phyloP scores from a whole-genome alignment of 2,329 filamentous ascomycete genomes.

The Fusarium sp. region DNA sequence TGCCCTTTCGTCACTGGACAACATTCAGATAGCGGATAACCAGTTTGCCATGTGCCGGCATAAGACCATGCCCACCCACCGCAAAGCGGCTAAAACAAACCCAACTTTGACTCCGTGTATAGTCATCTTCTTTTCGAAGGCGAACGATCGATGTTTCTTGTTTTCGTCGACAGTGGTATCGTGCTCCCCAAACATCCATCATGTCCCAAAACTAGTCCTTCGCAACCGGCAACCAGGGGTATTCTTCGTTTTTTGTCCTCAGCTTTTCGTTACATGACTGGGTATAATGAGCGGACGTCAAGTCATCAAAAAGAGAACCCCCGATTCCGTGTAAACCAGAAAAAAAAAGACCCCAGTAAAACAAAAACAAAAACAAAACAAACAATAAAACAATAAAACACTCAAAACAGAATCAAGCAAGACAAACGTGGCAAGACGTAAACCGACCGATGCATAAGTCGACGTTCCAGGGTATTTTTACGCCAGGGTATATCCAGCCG shows the following conservation, averaged over 20 bases:
- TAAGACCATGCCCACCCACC: constrained; percentile 27
- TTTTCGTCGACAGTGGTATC: constrained; percentile 42
- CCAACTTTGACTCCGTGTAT: constrained; percentile 40
- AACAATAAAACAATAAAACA: constrained; percentile 25
- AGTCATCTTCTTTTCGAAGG: constrained; percentile 28
- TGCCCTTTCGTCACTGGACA: background rate
- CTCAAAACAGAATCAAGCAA: constrained; percentile 32
- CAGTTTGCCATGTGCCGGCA: constrained; percentile 19
- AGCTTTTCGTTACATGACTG: constrained; percentile 46
- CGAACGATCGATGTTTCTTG: constrained; percentile 35
- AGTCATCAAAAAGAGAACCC: constrained; percentile 49
- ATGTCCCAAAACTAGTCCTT: constrained; percentile 39
- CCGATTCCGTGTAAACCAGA: constrained; percentile 41
- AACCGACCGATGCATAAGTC: constrained; percentile 59
- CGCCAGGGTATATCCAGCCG: constrained; percentile 74
- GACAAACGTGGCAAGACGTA: constrained; percentile 48
- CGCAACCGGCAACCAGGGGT: constrained; percentile 45
- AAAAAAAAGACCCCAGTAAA: constrained; percentile 26
- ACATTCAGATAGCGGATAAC: constrained; percentile 20
- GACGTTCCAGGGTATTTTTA: constrained; percentile 63
- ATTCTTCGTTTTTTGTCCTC: constrained; percentile 48
- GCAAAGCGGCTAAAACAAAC: constrained; percentile 31
- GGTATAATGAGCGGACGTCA: constrained; percentile 50
- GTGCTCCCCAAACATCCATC: constrained; percentile 41
- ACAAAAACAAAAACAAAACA: constrained; percentile 32